These are phyloP conservation scores for Exophiala sp. DNA, from an alignment of 2,329 filamentous ascomycete genomes.

Conservation along the genomic window DNA sequence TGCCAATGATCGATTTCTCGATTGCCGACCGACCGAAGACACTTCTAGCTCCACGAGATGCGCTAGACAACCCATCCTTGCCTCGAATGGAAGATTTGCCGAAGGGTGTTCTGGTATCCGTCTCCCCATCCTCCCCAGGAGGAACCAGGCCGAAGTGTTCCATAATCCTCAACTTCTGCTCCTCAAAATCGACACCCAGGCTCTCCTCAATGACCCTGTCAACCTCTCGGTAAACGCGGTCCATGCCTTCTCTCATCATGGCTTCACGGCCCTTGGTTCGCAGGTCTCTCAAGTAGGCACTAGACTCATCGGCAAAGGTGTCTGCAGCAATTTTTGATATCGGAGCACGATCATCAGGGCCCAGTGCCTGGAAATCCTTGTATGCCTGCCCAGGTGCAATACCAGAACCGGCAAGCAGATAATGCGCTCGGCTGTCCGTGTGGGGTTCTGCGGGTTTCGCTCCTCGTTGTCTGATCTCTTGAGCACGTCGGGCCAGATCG, in stretches of 20 bases:
- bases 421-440: slow-evolving; percentile 60
- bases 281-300: slow-evolving; percentile 67
- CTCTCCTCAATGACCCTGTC: slow-evolving; percentile 92
- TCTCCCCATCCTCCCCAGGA: slow-evolving; percentile 21
- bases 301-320: slow-evolving; percentile 24
- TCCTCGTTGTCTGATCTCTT: slow-evolving; percentile 65
- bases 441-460: slow-evolving; percentile 40
- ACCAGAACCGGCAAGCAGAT: slow-evolving; percentile 86
- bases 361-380: slow-evolving; percentile 77
- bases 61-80: slow-evolving; percentile 3
- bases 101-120: slow-evolving; percentile 41
- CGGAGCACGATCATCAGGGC: slow-evolving; percentile 50
- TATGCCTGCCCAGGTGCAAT: slow-evolving; percentile 81
- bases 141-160: slow-evolving; percentile 81
- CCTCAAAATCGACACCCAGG: slow-evolving; percentile 91
- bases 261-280: slow-evolving; percentile 86
- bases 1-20: slow-evolving; percentile 81
- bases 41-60: slow-evolving; percentile 39
- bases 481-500: slow-evolving; percentile 72
- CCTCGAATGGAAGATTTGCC: slow-evolving; percentile 33
- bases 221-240: slow-evolving; percentile 84
- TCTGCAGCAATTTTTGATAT: slow-evolving; percentile 10
- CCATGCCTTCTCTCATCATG: slow-evolving; percentile 86
- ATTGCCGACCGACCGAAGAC: slow-evolving; percentile 64
- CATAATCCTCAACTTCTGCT: slow-evolving; percentile 86